These are phyloP conservation scores for Nyctanthes arbortristis DNA, from an alignment of 257 asterid species.

Conservation along the genomic window DNA sequence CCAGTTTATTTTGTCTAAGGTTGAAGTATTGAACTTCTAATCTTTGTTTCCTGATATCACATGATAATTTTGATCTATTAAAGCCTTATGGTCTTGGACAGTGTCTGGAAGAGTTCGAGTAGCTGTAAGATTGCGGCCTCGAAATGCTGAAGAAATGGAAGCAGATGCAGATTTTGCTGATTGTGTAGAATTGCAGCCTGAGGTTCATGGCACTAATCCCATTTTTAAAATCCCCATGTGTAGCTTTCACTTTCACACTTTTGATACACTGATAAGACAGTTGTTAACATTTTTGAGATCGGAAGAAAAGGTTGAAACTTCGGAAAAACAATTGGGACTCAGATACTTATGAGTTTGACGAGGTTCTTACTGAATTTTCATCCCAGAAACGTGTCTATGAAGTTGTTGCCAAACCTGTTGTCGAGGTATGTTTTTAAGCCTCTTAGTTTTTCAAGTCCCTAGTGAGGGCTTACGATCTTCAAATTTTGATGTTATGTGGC, in stretches of 20 bases:
- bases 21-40: conserved; percentile 16
- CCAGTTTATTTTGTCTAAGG: conserved; percentile 9
- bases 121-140: conserved; percentile 92
- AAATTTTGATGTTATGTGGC: not conserved
- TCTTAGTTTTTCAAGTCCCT: not conserved
- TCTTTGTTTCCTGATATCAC: conserved; percentile 14
- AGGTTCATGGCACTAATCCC: conserved; percentile 44
- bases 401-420: conserved; percentile 99
- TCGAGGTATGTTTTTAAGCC: conserved; percentile 63
- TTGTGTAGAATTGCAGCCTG: conserved; percentile 97
- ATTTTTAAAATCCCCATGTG: conserved; percentile 7
- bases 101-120: conserved; percentile 98
- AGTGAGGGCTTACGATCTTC: not conserved
- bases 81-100: conserved; percentile 27
- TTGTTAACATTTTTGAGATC: conserved; percentile 33
- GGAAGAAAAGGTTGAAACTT: conserved; percentile 95
- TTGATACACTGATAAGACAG: conserved; percentile 13
- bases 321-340: conserved; percentile 99
- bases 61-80: conserved; percentile 25
- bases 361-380: conserved; percentile 89
- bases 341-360: conserved; percentile 96
- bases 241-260: conserved; percentile 20
- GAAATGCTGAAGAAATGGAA: conserved; percentile 82
- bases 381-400: conserved; percentile 98
- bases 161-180: conserved; percentile 99